A percentile compares a stretch with the other conserved stretches of the same genome.
These are phyloP conservation scores for Venustampulla echinocandica DNA, from an alignment of 495 filamentous ascomycete species.

Conservation along the genomic window DNA sequence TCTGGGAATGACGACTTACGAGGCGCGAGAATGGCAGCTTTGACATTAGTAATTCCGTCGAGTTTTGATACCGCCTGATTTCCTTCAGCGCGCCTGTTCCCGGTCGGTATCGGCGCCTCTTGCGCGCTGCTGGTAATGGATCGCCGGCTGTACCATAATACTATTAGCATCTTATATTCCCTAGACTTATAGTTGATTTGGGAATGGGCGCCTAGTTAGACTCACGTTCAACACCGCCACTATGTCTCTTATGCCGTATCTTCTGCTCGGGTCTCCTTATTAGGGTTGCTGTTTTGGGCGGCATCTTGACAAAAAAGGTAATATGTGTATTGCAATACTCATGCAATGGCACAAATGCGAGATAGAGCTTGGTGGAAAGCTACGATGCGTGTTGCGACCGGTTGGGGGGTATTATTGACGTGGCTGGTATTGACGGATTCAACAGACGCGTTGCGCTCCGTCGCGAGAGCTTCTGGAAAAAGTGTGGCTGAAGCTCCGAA, in stretches of 20 bases:
- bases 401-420: not conserved
- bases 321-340: too few relatives aligned
- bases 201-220: too few relatives aligned
- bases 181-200: too few relatives aligned
- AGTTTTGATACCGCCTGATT: slow-evolving; percentile 76
- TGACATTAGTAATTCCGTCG: slow-evolving; percentile 67
- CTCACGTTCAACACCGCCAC: too few relatives aligned
- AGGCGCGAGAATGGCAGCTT: slow-evolving; percentile 84
- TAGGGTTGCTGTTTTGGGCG: not conserved
- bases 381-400: not conserved
- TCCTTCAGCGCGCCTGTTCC: slow-evolving; percentile 80
- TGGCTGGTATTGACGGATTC: not conserved
- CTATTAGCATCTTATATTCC: not conserved
- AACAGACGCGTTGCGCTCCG: not conserved
- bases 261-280: not conserved
- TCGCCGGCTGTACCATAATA: slow-evolving; percentile 52
- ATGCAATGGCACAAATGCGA: too few relatives aligned
- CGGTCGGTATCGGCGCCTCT: slow-evolving; percentile 66
- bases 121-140: slow-evolving; percentile 52
- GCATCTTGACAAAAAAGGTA: not conserved
- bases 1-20: slow-evolving; percentile 36
- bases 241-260: not conserved
- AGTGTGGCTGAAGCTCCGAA: too few relatives aligned
- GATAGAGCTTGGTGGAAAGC: too few relatives aligned
- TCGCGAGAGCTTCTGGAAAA: too few relatives aligned